A percentile compares a stretch with the other conserved stretches of the same genome.
phyloP scores from a whole-genome alignment of 768 basidiomycete species.

The Termitomyces sp. region DNA sequence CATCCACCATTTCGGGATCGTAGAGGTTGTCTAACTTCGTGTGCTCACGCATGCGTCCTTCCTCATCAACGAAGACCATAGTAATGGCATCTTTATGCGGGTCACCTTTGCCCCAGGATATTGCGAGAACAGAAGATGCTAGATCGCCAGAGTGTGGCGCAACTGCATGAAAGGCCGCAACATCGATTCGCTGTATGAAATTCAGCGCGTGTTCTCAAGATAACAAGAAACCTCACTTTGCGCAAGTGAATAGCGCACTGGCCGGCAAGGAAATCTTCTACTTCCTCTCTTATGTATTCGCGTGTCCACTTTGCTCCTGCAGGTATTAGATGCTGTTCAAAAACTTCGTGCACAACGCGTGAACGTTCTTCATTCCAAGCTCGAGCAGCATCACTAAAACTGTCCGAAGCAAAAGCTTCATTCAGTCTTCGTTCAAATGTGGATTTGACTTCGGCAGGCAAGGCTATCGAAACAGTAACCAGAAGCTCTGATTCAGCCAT shows the following conservation, averaged over 20 bases:
- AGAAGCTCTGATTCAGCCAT: conserved; percentile 88
- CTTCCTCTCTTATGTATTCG: conserved; percentile 86
- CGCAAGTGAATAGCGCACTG: conserved; percentile 67
- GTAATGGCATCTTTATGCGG: conserved; percentile 87
- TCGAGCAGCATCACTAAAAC: conserved; percentile 78
- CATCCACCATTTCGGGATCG: conserved; percentile 61
- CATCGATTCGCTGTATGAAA: conserved; percentile 69
- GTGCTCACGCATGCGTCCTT: conserved; percentile 88
- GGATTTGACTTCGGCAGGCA: conserved; percentile 61
- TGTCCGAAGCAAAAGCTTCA: conserved; percentile 81
- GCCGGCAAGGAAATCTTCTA: conserved; percentile 77
- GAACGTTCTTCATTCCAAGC: conserved; percentile 90
- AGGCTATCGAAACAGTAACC: conserved; percentile 68
- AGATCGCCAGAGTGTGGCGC: conserved; percentile 68
- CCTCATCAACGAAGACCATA: conserved; percentile 82
- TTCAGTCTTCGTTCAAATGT: conserved; percentile 72
- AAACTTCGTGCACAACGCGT: conserved; percentile 71
- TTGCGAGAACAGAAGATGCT: conserved; percentile 77
- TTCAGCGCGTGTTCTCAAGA: conserved; percentile 12
- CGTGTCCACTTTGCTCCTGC: conserved; percentile 83
- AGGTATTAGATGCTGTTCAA: conserved; percentile 82
- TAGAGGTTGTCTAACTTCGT: conserved; percentile 84
- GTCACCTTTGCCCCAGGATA: conserved; percentile 96
- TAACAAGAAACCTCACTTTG: conserved; percentile 45
- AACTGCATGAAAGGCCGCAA: conserved; percentile 65